Evolutionary conservation across 2,329 filamentous ascomycete genomes (phyloP).

Genomic region (Kalmusia sp.): DNA sequence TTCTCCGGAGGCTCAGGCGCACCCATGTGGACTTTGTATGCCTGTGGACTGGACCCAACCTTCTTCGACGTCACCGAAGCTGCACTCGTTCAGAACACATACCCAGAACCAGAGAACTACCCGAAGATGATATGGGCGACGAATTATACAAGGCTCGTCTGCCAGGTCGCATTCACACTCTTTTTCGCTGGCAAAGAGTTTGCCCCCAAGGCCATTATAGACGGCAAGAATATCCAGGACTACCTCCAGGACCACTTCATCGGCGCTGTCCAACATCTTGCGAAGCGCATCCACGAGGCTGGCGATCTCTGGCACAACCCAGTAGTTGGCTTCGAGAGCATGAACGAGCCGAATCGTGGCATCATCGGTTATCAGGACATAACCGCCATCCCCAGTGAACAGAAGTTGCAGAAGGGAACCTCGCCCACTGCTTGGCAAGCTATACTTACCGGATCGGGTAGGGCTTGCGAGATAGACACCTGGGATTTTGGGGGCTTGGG

Average conservation of each 20-base stretch:
- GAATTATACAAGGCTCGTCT: conserved; percentile 88
- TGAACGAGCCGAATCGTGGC: conserved; percentile 94
- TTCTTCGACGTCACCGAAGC: conserved; percentile 87
- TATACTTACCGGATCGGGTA: conserved; percentile 87
- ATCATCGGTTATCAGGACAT: conserved; percentile 85
- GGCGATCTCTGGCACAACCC: conserved; percentile 86
- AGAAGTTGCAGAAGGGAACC: conserved; percentile 90
- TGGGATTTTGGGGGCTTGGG: conserved; percentile 96
- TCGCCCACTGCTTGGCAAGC: conserved; percentile 94
- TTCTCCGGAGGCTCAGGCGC: conserved; percentile 94
- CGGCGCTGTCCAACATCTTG: conserved; percentile 79
- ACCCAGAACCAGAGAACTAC: conserved; percentile 81
- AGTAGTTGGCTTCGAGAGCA: conserved; percentile 92
- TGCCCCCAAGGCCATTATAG: conserved; percentile 93
- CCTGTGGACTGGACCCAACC: conserved; percentile 86
- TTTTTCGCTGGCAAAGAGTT: conserved; percentile 93
- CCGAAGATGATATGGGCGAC: conserved; percentile 99
- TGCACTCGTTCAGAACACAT: conserved; percentile 93
- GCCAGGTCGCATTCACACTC: conserved; percentile 89
- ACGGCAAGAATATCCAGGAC: conserved; percentile 95
- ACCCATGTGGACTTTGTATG: conserved; percentile 97
- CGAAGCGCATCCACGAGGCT: conserved; percentile 84
- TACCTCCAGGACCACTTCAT: conserved; percentile 90
- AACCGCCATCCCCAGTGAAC: conserved; percentile 80
- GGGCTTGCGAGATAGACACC: conserved; percentile 85